Evolutionary conservation across 257 asterid species (phyloP).

Genomic region (Leptodermis oblonga): DNA sequence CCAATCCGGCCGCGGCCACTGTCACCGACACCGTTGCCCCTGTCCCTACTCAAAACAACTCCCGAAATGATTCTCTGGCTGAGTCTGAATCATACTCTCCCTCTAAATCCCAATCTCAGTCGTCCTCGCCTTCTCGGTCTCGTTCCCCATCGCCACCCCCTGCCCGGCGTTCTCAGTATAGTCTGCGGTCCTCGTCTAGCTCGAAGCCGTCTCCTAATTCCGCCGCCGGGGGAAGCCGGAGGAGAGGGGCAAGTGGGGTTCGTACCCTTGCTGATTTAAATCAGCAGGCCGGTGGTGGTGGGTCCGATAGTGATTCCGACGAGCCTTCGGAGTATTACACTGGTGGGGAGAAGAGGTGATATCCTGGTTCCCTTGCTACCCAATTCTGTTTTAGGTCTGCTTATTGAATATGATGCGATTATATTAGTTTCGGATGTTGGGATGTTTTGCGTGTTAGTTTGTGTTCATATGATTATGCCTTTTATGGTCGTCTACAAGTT

Average conservation of each 20-base stretch:
- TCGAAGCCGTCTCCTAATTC: conserved; percentile 17
- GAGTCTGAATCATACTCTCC: conserved; percentile 22
- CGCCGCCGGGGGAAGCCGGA: conserved; percentile 24
- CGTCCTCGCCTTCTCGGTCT: conserved; percentile 42
- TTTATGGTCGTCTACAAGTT: too few species aligned
- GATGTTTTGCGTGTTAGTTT: neutral
- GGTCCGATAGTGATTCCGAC: conserved; percentile 66
- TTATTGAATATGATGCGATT: too few species aligned
- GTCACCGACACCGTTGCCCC: neutral
- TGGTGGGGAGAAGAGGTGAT: conserved; percentile 82
- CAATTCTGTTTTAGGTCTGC: neutral
- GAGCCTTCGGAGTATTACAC: conserved; percentile 76
- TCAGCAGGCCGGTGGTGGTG: conserved; percentile 39
- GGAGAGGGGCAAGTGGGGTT: conserved; percentile 38
- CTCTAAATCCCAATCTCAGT: conserved; percentile 31
- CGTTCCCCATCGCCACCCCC: conserved; percentile 30
- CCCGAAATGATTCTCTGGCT: conserved; percentile 6
- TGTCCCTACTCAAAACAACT: neutral
- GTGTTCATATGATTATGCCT: neutral
- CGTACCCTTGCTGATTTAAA: conserved; percentile 67
- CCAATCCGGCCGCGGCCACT: conserved; percentile 17
- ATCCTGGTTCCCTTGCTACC: neutral
- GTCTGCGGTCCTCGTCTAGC: conserved; percentile 39
- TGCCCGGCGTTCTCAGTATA: conserved; percentile 42
- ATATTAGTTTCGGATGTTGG: neutral